Evolutionary conservation across 1,284 basidiomycete genomes (phyloP).

Genomic region (Singerocomus rubriflavus): DNA sequence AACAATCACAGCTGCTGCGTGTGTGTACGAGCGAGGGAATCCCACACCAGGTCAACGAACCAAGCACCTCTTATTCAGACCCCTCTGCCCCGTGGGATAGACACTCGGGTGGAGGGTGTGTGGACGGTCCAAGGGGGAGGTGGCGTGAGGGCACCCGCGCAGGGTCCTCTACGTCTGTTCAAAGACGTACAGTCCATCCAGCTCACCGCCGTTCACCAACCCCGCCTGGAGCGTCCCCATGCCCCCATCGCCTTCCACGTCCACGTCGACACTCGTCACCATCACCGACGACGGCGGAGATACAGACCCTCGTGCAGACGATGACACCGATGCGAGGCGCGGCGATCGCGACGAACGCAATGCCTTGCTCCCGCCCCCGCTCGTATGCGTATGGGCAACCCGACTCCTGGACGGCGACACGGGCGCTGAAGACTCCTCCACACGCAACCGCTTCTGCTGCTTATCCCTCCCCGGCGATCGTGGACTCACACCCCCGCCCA

Average conservation of each 20-base stretch:
- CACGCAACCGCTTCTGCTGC: slow-evolving; percentile 31
- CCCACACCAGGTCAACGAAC: background rate
- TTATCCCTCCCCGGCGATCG: slow-evolving; percentile 16
- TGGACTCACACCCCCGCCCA: slow-evolving; percentile 8
- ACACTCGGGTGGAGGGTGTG: slow-evolving; percentile 11
- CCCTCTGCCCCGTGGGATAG: slow-evolving; percentile 12
- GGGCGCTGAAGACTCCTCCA: slow-evolving; percentile 18
- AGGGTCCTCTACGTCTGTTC: slow-evolving; percentile 18
- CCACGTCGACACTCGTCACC: slow-evolving; percentile 16
- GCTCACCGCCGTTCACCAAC: slow-evolving; percentile 29
- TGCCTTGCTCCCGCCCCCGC: background rate
- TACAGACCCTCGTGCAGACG: slow-evolving; percentile 11
- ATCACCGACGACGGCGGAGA: slow-evolving; percentile 22
- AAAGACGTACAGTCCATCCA: slow-evolving; percentile 33
- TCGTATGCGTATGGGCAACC: background rate
- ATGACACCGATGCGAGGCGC: slow-evolving; percentile 6
- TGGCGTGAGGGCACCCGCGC: background rate
- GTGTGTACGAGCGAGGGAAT: no score
- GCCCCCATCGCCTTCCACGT: slow-evolving; percentile 18
- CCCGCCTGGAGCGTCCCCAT: slow-evolving; percentile 27
- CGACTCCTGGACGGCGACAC: slow-evolving; percentile 8
- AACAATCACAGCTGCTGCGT: slow-evolving; percentile 3
- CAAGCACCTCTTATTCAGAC: background rate
- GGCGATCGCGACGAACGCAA: slow-evolving; percentile 11
- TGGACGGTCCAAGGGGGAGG: background rate